Conservation (phyloP, 2,329 filamentous ascomycete genomes). For the Colletotrichum echinochloae region DNA sequence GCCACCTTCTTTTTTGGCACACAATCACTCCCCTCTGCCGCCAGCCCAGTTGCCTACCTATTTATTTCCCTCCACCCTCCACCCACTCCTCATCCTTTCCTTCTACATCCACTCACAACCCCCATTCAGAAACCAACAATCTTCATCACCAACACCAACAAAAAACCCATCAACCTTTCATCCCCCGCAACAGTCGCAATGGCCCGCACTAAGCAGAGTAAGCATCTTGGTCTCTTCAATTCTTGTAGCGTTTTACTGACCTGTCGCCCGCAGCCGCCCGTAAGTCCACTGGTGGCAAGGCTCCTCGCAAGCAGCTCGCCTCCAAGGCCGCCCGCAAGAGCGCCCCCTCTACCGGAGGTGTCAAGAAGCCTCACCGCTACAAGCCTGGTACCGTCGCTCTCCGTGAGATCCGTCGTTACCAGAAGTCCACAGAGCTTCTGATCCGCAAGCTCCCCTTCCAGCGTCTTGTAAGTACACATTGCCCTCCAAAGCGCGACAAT, state of each 20-base stretch:
- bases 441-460: conserved; percentile 98
- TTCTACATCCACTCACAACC: conserved; percentile 57
- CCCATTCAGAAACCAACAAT: conserved; percentile 47
- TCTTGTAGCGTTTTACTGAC: conserved; percentile 6
- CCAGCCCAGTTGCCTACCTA: conserved; percentile 47
- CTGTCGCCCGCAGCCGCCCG: conserved; percentile 56
- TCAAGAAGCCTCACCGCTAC: conserved; percentile 93
- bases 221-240: not conserved
- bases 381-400: conserved; percentile 90
- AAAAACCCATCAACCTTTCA: conserved; percentile 49
- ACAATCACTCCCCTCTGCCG: conserved; percentile 46
- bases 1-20: conserved; percentile 35
- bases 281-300: conserved; percentile 85
- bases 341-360: conserved; percentile 94
- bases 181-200: conserved; percentile 57
- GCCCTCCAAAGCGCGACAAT: not conserved
- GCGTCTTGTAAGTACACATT: conserved; percentile 74
- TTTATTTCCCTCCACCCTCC: conserved; percentile 48
- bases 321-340: conserved; percentile 99
- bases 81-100: conserved; percentile 41
- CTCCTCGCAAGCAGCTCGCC: conserved; percentile 94
- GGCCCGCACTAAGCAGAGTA: conserved; percentile 74
- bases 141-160: conserved; percentile 47
- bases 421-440: conserved; percentile 89
- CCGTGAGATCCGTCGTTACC: conserved; percentile 92